A percentile compares a stretch with the other conserved stretches of the same genome.
Conservation (phyloP, 1,284 basidiomycete species). For the Fomitiporia mediterranea region DNA sequence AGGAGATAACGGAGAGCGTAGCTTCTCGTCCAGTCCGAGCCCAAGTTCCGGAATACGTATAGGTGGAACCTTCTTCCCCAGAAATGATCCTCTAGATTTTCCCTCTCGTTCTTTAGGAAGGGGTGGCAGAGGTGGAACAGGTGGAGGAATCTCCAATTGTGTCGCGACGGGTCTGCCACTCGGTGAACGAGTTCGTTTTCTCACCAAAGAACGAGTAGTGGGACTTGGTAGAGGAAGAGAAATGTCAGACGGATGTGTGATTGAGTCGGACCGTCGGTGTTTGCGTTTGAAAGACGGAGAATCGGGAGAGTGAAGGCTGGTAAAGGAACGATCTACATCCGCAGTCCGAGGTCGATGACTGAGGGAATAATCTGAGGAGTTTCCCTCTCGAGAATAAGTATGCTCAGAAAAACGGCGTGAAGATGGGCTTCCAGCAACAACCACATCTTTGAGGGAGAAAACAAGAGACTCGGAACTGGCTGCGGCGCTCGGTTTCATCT, state of each 20-base stretch:
- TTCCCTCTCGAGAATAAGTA: neutral
- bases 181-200: slow-evolving; percentile 15
- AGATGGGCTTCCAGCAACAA: slow-evolving; percentile 14
- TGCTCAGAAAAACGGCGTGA: slow-evolving; percentile 5
- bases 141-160: slow-evolving; percentile 1
- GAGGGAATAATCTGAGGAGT: neutral
- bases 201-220: neutral
- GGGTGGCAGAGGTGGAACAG: slow-evolving; percentile 14
- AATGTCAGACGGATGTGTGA: neutral
- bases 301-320: neutral
- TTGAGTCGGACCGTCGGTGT: slow-evolving; percentile 15
- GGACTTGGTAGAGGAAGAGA: neutral
- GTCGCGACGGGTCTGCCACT: neutral
- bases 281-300: slow-evolving; percentile 3
- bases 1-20: slow-evolving; percentile 17
- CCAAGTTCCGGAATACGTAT: slow-evolving; percentile 19
- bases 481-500: slow-evolving; percentile 5
- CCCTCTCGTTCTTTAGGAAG: neutral
- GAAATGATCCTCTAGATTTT: neutral
- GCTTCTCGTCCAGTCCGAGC: slow-evolving; percentile 14
- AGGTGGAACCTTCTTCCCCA: slow-evolving; percentile 8
- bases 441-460: slow-evolving; percentile 16
- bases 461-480: slow-evolving; percentile 16
- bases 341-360: slow-evolving; percentile 10
- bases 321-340: neutral